A percentile compares a stretch with the other conserved stretches of the same genome.
phyloP scores from a whole-genome alignment of 306 rosid genomes.

The Cicer chorassanicum region DNA sequence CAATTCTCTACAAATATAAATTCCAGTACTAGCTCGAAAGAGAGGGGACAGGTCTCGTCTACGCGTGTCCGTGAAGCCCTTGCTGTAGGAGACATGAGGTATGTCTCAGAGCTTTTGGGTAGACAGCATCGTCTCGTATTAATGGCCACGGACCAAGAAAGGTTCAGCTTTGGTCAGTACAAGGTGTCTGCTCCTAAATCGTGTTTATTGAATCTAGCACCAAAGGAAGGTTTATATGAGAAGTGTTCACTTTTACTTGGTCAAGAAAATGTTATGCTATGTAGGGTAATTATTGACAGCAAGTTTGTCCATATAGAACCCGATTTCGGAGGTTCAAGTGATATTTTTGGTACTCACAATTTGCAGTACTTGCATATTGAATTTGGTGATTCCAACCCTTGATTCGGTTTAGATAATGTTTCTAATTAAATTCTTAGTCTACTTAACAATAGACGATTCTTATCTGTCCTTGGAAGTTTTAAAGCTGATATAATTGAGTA shows the following conservation, averaged over 20 bases:
- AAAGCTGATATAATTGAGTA: slow-evolving; percentile 12
- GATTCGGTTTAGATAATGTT: slow-evolving; percentile 49
- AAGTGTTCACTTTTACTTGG: slow-evolving; percentile 58
- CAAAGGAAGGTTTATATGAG: slow-evolving; percentile 87
- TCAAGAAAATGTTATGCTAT: slow-evolving; percentile 52
- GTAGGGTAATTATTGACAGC: slow-evolving; percentile 74
- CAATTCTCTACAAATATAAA: slow-evolving; percentile 44
- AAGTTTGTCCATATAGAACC: slow-evolving; percentile 70
- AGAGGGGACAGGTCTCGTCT: slow-evolving; percentile 90
- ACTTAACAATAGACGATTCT: slow-evolving; percentile 31
- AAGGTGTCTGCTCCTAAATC: slow-evolving; percentile 72
- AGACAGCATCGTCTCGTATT: slow-evolving; percentile 75
- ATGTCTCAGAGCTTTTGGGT: slow-evolving; percentile 87
- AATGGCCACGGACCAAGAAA: slow-evolving; percentile 55
- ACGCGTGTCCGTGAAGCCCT: slow-evolving; percentile 88
- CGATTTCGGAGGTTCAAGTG: slow-evolving; percentile 48
- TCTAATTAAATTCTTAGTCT: slow-evolving; percentile 32
- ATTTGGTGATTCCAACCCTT: slow-evolving; percentile 63
- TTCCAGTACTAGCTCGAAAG: slow-evolving; percentile 59
- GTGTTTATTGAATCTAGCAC: slow-evolving; percentile 76
- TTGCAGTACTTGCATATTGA: slow-evolving; percentile 66
- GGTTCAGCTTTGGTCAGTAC: slow-evolving; percentile 47
- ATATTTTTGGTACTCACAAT: slow-evolving; percentile 53
- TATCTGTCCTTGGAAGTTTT: not conserved
- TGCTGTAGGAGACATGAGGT: slow-evolving; percentile 77